These are phyloP conservation scores for Septoria linicola DNA, from an alignment of 2,329 filamentous ascomycete species.

Conservation along the genomic window DNA sequence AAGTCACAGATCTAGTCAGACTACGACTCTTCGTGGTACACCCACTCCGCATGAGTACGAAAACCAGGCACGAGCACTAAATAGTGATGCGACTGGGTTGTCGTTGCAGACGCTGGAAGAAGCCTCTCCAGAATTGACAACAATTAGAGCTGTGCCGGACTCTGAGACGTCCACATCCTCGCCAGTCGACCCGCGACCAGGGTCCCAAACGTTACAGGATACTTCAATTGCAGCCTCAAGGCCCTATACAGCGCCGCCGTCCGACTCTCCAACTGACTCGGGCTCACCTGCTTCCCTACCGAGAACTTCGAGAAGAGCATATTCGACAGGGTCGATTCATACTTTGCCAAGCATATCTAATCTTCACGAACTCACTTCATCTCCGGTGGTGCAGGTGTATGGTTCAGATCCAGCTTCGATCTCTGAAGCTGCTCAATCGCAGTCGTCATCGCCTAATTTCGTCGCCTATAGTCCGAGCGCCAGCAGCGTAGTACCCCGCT, in stretches of 20 bases:
- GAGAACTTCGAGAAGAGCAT: slow-evolving; percentile 18
- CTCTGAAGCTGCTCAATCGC: slow-evolving; percentile 22
- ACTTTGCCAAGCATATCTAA: slow-evolving; percentile 20
- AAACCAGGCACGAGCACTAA: slow-evolving; percentile 24
- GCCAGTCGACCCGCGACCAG: slow-evolving; percentile 21
- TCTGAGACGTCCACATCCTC: slow-evolving; percentile 25
- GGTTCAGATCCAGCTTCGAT: slow-evolving; percentile 24
- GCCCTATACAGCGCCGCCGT: slow-evolving; percentile 20
- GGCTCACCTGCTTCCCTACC: slow-evolving; percentile 13
- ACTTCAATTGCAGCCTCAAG: slow-evolving; percentile 16
- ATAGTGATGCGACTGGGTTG: slow-evolving; percentile 16
- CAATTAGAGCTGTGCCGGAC: slow-evolving; percentile 24
- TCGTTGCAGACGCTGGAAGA: slow-evolving; percentile 34
- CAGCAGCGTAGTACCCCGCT: slow-evolving; percentile 11
- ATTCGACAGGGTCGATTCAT: slow-evolving; percentile 22
- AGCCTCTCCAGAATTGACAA: slow-evolving; percentile 29
- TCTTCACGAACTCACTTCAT: slow-evolving; percentile 20
- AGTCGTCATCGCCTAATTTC: slow-evolving; percentile 35
- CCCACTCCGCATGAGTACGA: slow-evolving; percentile 33
- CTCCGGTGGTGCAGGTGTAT: slow-evolving; percentile 19
- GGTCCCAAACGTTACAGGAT: slow-evolving; percentile 17
- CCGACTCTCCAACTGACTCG: slow-evolving; percentile 19
- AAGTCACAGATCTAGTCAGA: slow-evolving; percentile 31
- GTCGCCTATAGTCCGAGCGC: slow-evolving; percentile 31
- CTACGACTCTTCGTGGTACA: slow-evolving; percentile 34